Evolutionary conservation across 352 stramenopile genomes (phyloP).

Genomic region (Phytophthora macrochlamydospora): DNA sequence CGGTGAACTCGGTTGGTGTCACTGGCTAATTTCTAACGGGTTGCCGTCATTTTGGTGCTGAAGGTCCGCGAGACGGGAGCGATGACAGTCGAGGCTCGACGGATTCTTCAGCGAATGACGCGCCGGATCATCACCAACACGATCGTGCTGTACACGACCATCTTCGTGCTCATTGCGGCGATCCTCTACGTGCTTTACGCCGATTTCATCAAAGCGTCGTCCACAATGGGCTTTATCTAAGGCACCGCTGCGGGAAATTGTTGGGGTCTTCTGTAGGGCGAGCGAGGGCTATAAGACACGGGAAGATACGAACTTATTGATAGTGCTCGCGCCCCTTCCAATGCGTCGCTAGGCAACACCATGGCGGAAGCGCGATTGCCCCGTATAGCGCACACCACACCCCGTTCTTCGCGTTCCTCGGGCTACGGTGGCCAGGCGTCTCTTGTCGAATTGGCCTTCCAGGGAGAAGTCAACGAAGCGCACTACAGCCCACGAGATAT

Average conservation of each 20-base stretch:
- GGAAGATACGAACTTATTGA: no score
- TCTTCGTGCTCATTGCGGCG: conserved; percentile 62
- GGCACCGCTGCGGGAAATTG: not conserved
- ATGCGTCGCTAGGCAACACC: conserved; percentile 1
- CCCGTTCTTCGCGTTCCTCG: conserved; percentile 24
- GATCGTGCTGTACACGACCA: conserved; percentile 81
- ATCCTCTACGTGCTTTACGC: conserved; percentile 83
- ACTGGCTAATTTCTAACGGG: conserved; percentile 3
- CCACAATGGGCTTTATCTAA: not conserved
- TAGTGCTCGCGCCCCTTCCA: not conserved
- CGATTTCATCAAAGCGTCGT: conserved; percentile 64
- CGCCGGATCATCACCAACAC: conserved; percentile 80
- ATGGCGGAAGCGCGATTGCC: conserved; percentile 31
- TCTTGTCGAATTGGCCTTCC: conserved; percentile 42
- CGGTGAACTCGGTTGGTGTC: not conserved
- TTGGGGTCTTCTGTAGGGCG: not conserved
- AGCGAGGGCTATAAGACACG: no score
- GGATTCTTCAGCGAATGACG: conserved; percentile 77
- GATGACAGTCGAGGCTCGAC: conserved; percentile 65
- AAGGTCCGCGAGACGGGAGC: conserved; percentile 79
- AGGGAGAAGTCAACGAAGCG: conserved; percentile 10
- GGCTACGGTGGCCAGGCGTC: conserved; percentile 32
- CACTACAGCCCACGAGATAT: conserved; percentile 9
- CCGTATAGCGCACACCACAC: conserved; percentile 29
- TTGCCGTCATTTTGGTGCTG: not conserved